These are phyloP conservation scores for Penicillium angulare DNA, from an alignment of 495 filamentous ascomycete genomes.

Conservation along the genomic window DNA sequence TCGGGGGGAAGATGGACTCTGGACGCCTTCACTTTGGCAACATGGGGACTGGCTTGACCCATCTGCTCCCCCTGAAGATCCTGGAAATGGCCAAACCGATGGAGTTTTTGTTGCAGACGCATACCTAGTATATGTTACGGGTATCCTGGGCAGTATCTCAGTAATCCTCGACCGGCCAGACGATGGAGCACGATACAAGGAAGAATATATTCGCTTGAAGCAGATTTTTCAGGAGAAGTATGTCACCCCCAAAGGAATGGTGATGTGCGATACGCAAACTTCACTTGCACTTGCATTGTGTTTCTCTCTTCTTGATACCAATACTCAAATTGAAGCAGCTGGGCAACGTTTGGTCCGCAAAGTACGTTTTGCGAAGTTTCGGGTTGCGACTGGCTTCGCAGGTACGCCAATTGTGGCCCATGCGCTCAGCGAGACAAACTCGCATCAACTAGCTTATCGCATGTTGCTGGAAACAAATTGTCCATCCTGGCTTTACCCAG, in stretches of 20 bases:
- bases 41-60: conserved; percentile 58
- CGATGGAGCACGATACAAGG: conserved; percentile 26
- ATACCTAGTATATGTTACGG: conserved; percentile 51
- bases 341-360: conserved; percentile 25
- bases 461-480: conserved; percentile 42
- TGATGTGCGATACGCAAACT: conserved; percentile 50
- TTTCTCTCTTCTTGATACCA: conserved; percentile 39
- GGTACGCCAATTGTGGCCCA: conserved; percentile 52
- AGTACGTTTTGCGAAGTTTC: conserved; percentile 38
- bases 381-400: conserved; percentile 54
- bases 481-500: conserved; percentile 53
- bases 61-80: conserved; percentile 40
- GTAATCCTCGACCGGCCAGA: conserved; percentile 23
- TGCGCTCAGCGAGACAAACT: conserved; percentile 37
- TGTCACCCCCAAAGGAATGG: conserved; percentile 36
- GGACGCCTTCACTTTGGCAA: conserved; percentile 39
- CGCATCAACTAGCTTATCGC: conserved; percentile 31
- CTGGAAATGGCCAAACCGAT: conserved; percentile 42
- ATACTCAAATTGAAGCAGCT: conserved; percentile 31
- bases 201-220: conserved; percentile 24
- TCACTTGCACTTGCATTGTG: conserved; percentile 43
- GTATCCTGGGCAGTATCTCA: conserved; percentile 26
- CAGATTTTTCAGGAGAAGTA: conserved; percentile 43
- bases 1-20: conserved; percentile 37
- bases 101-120: conserved; percentile 49